Conservation (phyloP, 2,329 filamentous ascomycete species). For the Talaromyces sp. region DNA sequence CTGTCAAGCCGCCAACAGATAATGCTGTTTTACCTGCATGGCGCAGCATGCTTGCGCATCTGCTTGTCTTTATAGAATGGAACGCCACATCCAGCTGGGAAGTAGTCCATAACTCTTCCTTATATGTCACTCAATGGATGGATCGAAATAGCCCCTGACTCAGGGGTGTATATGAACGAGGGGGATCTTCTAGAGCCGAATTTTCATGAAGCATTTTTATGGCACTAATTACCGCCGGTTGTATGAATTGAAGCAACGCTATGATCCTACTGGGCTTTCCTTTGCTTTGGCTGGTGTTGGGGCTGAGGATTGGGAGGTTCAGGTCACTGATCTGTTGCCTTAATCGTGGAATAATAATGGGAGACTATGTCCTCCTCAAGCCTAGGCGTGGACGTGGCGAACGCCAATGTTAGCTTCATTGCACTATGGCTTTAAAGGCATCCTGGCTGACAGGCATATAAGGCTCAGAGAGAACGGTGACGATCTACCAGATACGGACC, state of each 20-base stretch:
- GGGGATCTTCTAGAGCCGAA: constrained; percentile 42
- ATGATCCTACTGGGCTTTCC: constrained; percentile 44
- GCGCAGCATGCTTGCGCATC: constrained; percentile 37
- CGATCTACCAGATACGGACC: too few relatives aligned
- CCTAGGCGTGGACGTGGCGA: too few relatives aligned
- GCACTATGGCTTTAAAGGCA: too few relatives aligned
- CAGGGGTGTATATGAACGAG: constrained; percentile 46
- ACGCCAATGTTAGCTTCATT: too few relatives aligned
- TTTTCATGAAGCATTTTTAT: constrained; percentile 46
- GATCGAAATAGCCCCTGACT: constrained; percentile 33
- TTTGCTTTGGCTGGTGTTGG: constrained; percentile 22
- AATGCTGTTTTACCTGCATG: constrained; percentile 44
- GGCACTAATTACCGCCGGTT: constrained; percentile 42
- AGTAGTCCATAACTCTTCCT: constrained; percentile 10
- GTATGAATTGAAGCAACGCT: constrained; percentile 41
- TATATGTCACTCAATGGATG: constrained; percentile 21
- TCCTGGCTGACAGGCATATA: too few relatives aligned
- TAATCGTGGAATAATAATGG: not conserved
- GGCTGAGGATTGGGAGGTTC: constrained; percentile 8
- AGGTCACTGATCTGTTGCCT: not conserved
- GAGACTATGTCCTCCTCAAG: not conserved
- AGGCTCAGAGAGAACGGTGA: too few relatives aligned
- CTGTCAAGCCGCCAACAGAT: constrained; percentile 14
- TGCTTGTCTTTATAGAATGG: constrained; percentile 30
- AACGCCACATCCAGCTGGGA: not conserved